Conservation (phyloP, 108 stramenopile genomes). For the Nitzschia sp. region DNA sequence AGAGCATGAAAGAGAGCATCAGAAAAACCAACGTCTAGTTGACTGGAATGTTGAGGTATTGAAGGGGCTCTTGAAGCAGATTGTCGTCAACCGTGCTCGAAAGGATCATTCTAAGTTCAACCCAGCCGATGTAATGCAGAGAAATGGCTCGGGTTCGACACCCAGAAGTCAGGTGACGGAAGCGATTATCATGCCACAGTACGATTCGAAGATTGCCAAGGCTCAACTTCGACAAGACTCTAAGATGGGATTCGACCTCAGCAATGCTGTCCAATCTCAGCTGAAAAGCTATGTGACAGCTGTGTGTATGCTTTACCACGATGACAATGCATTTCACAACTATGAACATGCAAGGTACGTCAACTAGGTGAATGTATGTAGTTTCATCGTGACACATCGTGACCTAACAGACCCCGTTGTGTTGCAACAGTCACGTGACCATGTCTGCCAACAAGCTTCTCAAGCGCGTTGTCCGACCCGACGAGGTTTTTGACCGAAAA, state of each 20-base stretch:
- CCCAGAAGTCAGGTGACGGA: constrained; percentile 4
- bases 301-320: constrained; percentile 22
- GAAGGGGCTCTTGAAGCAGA: constrained; percentile 15
- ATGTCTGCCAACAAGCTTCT: constrained; percentile 27
- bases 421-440: constrained; percentile 40
- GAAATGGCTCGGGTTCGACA: neutral
- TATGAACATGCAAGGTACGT: constrained; percentile 41
- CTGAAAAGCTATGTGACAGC: constrained; percentile 20
- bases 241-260: constrained; percentile 8
- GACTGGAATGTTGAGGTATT: constrained; percentile 29
- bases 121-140: neutral
- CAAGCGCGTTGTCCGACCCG: constrained; percentile 30
- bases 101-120: neutral
- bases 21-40: constrained; percentile 12
- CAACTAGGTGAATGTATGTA: too few species aligned
- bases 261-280: constrained; percentile 7
- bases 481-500: constrained; percentile 23
- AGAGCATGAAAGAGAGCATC: neutral
- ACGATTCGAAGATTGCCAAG: neutral
- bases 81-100: constrained; percentile 15
- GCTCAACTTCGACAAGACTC: constrained; percentile 15
- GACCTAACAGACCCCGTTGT: neutral
- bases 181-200: constrained; percentile 10
- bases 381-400: too few species aligned
- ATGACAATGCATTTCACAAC: constrained; percentile 48